phyloP scores from a whole-genome alignment of 371 early-diverging fungal species.

The Apophysomyces ossiformis region DNA sequence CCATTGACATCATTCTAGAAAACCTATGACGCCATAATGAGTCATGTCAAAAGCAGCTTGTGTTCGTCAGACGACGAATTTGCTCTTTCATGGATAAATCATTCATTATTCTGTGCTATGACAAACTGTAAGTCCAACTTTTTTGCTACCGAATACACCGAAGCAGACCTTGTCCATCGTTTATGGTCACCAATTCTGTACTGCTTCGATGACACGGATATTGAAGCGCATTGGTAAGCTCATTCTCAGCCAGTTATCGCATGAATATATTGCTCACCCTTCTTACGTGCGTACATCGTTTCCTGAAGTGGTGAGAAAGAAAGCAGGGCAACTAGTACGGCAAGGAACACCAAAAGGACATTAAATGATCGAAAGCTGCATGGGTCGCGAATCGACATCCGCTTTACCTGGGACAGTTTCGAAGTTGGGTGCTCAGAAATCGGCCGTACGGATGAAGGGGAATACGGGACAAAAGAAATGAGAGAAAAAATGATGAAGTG shows the following conservation, averaged over 20 bases:
- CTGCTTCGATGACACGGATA: neutral
- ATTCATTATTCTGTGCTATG: neutral
- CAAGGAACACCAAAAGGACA: neutral
- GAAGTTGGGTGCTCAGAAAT: constrained; percentile 15
- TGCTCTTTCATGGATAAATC: constrained; percentile 4
- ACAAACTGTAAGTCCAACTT: neutral
- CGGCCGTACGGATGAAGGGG: neutral
- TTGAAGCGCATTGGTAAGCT: neutral
- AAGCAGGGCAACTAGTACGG: neutral
- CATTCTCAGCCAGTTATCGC: neutral
- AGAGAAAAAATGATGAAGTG: neutral
- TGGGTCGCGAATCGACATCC: neutral
- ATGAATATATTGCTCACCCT: neutral
- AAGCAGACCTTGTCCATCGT: neutral
- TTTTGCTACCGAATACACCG: neutral
- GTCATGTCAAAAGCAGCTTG: neutral
- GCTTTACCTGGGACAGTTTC: neutral
- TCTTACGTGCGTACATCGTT: neutral
- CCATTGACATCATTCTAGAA: neutral
- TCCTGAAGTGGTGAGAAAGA: neutral
- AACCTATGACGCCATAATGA: neutral
- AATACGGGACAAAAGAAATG: constrained; percentile 15
- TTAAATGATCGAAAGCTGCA: neutral
- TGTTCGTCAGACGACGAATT: neutral
- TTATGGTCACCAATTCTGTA: neutral